These are phyloP conservation scores for Calonectria multiphialidica DNA, from an alignment of 2,329 filamentous ascomycete genomes.

Conservation along the genomic window DNA sequence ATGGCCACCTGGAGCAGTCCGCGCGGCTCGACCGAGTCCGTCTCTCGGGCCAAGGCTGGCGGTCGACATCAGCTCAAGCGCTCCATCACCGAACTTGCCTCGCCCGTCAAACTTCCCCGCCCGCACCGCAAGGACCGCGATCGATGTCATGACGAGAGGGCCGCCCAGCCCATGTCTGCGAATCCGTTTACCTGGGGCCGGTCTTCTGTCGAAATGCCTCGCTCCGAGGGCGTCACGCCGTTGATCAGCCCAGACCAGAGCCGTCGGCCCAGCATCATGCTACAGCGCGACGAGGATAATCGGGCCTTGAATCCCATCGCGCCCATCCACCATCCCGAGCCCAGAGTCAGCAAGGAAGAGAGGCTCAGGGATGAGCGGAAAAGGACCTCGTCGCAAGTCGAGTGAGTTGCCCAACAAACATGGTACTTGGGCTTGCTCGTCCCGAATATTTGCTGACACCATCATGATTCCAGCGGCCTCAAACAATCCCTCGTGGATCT, in stretches of 20 bases:
- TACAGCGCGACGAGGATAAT: conserved; percentile 45
- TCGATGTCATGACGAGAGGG: conserved; percentile 46
- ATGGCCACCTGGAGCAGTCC: conserved; percentile 40
- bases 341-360: conserved; percentile 51
- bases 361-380: conserved; percentile 54
- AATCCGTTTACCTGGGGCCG: conserved; percentile 47
- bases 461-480: conserved; percentile 56
- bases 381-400: conserved; percentile 44
- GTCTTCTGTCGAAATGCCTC: conserved; percentile 59
- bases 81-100: conserved; percentile 67
- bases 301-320: conserved; percentile 20
- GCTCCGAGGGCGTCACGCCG: conserved; percentile 59
- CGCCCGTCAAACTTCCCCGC: conserved; percentile 58
- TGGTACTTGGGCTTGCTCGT: neutral
- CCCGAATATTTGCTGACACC: conserved; percentile 35
- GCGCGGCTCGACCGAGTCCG: conserved; percentile 39
- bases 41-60: conserved; percentile 41
- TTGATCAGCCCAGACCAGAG: conserved; percentile 57
- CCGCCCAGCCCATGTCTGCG: conserved; percentile 37
- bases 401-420: conserved; percentile 41
- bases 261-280: conserved; percentile 56
- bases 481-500: conserved; percentile 66
- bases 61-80: conserved; percentile 66
- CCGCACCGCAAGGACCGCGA: conserved; percentile 44
- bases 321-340: conserved; percentile 27